Percentiles rank a stretch among this genome's conserved stretches.
Evolutionary conservation across 2,329 filamentous ascomycete genomes (phyloP).

Genomic region (Cadophora luteo-olivacea): DNA sequence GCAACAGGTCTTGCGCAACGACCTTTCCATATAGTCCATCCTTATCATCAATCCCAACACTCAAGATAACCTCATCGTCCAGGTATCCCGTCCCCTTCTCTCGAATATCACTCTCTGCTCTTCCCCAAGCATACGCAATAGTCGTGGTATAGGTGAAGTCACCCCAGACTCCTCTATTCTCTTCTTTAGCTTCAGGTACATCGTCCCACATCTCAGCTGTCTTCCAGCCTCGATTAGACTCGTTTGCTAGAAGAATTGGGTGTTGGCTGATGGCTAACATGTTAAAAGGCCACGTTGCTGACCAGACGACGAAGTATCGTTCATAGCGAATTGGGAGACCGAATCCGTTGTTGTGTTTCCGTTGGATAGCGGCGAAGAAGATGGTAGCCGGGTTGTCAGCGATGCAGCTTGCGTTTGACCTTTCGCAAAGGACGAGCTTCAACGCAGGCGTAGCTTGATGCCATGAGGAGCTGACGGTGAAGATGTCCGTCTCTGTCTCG

Average conservation of each 20-base stretch:
- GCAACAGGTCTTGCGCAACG: constrained; percentile 44
- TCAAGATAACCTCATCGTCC: constrained; percentile 49
- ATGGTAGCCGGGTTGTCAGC: constrained; percentile 38
- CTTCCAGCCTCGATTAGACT: constrained; percentile 47
- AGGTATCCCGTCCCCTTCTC: constrained; percentile 47
- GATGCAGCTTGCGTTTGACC: constrained; percentile 39
- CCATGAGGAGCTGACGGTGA: constrained; percentile 41
- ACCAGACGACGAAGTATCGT: constrained; percentile 48
- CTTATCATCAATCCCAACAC: constrained; percentile 48
- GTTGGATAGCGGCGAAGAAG: constrained; percentile 47
- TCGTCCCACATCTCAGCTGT: constrained; percentile 46
- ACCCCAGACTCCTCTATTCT: constrained; percentile 38
- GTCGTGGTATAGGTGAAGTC: constrained; percentile 50
- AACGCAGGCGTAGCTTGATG: constrained; percentile 50
- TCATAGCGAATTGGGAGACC: constrained; percentile 48
- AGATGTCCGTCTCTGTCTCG: constrained; percentile 26
- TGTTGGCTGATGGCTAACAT: constrained; percentile 46
- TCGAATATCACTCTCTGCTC: constrained; percentile 43
- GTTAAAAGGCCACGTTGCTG: constrained; percentile 45
- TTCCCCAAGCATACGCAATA: constrained; percentile 47
- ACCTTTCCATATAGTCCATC: constrained; percentile 46
- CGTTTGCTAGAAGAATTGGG: constrained; percentile 47
- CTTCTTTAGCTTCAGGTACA: constrained; percentile 29
- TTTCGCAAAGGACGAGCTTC: constrained; percentile 46
- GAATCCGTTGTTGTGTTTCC: constrained; percentile 46